A percentile compares a stretch with the other conserved stretches of the same genome.
Evolutionary conservation across 352 stramenopile genomes (phyloP).

Genomic region (Globisporangium canariense): DNA sequence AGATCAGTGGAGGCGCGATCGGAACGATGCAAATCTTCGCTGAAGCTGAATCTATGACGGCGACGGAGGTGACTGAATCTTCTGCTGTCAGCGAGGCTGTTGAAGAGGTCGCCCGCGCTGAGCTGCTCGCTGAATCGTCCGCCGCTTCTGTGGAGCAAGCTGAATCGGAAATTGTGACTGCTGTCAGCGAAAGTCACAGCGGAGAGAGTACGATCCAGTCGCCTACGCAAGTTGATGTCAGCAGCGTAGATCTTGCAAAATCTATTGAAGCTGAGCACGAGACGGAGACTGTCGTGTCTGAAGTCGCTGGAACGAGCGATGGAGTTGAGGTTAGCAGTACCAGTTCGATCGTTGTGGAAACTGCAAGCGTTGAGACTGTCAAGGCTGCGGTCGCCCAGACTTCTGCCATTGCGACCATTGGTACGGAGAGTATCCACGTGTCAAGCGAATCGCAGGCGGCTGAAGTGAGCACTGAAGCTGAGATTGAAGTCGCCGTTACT

Average conservation of each 20-base stretch:
- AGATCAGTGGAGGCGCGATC: not conserved
- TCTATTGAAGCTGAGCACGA: not conserved
- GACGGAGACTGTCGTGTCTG: not conserved
- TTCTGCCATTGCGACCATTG: not conserved
- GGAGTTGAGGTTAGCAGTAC: not conserved
- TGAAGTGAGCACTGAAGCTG: not conserved
- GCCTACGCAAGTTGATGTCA: not conserved
- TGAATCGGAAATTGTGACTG: not conserved
- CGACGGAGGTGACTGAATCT: not conserved
- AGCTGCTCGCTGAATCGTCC: not conserved
- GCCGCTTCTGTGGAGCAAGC: not conserved
- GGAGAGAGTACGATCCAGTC: not conserved
- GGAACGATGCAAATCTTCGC: not conserved
- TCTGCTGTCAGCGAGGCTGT: not conserved
- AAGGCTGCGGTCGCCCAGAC: not conserved
- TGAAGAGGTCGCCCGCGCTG: not conserved
- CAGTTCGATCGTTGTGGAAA: not conserved
- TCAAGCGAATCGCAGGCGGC: not conserved
- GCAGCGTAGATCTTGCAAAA: not conserved
- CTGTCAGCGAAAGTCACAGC: not conserved
- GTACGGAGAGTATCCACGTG: not conserved
- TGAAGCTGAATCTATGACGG: not conserved
- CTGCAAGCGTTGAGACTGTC: not conserved
- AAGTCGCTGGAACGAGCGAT: not conserved
- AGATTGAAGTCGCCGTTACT: not conserved